A percentile compares a stretch with the other conserved stretches of the same genome.
These are phyloP conservation scores for Bigelowiella natans DNA, from an alignment of 78 protist genomes.

Conservation along the genomic window DNA sequence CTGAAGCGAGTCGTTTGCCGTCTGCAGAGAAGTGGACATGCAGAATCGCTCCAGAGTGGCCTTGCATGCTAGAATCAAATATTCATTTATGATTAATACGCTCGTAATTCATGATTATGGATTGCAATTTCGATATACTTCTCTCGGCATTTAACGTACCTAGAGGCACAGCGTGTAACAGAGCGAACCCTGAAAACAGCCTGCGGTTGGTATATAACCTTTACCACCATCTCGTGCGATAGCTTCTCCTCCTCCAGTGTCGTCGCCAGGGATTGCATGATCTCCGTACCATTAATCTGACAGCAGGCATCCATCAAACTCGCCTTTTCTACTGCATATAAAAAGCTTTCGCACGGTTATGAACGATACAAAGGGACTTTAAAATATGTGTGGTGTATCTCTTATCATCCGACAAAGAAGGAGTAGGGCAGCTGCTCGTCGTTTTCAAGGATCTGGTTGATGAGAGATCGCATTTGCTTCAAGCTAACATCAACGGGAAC, in stretches of 20 bases:
- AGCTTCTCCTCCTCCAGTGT: no score
- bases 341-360: no score
- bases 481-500: neutral
- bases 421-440: neutral
- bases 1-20: constrained; percentile 17
- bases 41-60: neutral
- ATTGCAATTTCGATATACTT: no score
- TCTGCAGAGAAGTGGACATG: constrained; percentile 17
- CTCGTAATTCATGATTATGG: no score
- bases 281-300: no score
- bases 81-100: no score
- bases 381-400: neutral
- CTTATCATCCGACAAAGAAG: neutral
- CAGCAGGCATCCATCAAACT: no score
- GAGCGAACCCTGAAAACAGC: neutral
- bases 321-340: no score
- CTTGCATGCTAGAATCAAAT: neutral
- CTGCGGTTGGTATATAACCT: neutral
- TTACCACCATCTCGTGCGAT: no score
- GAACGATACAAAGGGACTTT: neutral
- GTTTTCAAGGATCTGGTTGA: neutral
- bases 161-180: neutral
- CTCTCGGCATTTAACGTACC: neutral
- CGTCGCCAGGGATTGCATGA: no score
- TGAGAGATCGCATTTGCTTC: neutral